Percentiles rank a stretch among this genome's conserved stretches.
These are phyloP conservation scores for Fusarium solani-melongenae DNA, from an alignment of 2,329 filamentous ascomycete genomes.

Conservation along the genomic window DNA sequence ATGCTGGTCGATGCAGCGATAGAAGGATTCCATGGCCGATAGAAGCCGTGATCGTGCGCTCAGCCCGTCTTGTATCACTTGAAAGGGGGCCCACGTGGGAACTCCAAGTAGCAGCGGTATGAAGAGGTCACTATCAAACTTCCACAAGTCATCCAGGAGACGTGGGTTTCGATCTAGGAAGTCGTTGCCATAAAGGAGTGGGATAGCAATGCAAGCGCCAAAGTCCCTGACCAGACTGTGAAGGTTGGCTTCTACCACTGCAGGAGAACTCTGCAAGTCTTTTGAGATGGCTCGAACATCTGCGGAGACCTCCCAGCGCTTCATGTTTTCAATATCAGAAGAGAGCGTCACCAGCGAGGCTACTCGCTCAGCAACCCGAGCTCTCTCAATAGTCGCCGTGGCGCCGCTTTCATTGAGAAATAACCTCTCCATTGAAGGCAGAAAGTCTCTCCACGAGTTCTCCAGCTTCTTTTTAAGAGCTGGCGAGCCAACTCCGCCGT, in stretches of 20 bases:
- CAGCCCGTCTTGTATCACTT: slow-evolving; percentile 26
- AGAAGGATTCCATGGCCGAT: slow-evolving; percentile 5
- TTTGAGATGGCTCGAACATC: background rate
- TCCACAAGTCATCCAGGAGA: slow-evolving; percentile 35
- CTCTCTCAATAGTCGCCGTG: slow-evolving; percentile 29
- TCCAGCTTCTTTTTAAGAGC: background rate
- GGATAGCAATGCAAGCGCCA: slow-evolving; percentile 37
- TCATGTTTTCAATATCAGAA: slow-evolving; percentile 6
- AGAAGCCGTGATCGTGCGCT: slow-evolving; percentile 28
- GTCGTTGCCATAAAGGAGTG: slow-evolving; percentile 36
- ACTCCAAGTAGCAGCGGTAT: slow-evolving; percentile 33
- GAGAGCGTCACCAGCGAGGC: slow-evolving; percentile 31
- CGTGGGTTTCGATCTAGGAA: slow-evolving; percentile 22
- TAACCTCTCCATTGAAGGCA: slow-evolving; percentile 20
- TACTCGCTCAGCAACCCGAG: slow-evolving; percentile 16
- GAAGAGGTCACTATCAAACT: slow-evolving; percentile 38
- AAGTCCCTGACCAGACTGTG: slow-evolving; percentile 32
- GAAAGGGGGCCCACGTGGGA: slow-evolving; percentile 33
- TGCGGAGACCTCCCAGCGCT: slow-evolving; percentile 34
- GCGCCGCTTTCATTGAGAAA: slow-evolving; percentile 37
- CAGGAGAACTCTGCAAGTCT: background rate
- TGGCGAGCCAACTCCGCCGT: background rate
- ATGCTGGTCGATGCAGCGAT: slow-evolving; percentile 12
- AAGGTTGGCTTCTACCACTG: slow-evolving; percentile 18
- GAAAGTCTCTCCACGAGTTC: background rate